phyloP scores from a whole-genome alignment of 2,329 filamentous ascomycete species.

The Lasiodiplodia citricola region DNA sequence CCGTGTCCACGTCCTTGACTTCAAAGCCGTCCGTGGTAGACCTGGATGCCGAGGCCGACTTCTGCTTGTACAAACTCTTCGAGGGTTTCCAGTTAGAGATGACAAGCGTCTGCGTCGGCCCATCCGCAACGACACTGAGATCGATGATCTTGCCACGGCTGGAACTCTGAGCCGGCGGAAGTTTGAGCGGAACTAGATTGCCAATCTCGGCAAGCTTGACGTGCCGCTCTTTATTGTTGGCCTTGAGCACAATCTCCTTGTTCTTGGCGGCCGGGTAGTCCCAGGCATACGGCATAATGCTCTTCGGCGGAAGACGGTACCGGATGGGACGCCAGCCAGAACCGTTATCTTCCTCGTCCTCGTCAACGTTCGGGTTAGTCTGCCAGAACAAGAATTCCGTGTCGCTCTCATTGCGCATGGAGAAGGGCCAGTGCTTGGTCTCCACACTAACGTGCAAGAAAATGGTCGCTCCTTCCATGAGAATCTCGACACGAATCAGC shows the following conservation, averaged over 20 bases:
- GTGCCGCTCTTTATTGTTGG: conserved; percentile 81
- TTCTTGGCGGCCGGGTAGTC: conserved; percentile 98
- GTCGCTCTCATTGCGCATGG: conserved; percentile 97
- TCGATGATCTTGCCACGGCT: conserved; percentile 85
- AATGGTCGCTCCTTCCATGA: conserved; percentile 91
- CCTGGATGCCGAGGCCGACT: conserved; percentile 60
- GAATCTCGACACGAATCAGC: conserved; percentile 83
- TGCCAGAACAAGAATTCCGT: conserved; percentile 97
- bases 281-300: conserved; percentile 99
- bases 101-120: conserved; percentile 92
- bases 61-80: conserved; percentile 86
- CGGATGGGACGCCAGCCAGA: conserved; percentile 91
- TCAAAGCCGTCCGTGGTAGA: conserved; percentile 78
- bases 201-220: conserved; percentile 97
- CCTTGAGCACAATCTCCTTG: conserved; percentile 86
- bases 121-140: conserved; percentile 93
- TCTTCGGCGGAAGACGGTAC: conserved; percentile 88
- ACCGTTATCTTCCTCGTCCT: conserved; percentile 81
- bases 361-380: conserved; percentile 88
- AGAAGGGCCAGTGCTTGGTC: conserved; percentile 96
- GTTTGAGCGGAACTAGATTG: conserved; percentile 92
- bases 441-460: conserved; percentile 91
- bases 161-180: conserved; percentile 68
- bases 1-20: conserved; percentile 88
- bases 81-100: conserved; percentile 92